Conservation (phyloP, 1,284 basidiomycete genomes). For the Trametes pubescens region DNA sequence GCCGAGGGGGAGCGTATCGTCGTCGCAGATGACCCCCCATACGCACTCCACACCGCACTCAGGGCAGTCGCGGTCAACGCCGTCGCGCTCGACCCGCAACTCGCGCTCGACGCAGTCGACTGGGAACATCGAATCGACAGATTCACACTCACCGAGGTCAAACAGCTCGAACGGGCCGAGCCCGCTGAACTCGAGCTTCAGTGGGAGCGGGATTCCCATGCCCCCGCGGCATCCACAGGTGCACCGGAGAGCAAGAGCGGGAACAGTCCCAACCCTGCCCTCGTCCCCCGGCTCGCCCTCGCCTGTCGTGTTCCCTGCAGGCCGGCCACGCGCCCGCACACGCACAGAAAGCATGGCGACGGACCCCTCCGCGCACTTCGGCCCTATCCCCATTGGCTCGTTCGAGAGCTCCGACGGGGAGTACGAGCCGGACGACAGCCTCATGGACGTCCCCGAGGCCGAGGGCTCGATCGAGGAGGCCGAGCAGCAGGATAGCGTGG, state of each 20-base stretch:
- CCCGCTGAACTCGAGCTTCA: constrained; percentile 44
- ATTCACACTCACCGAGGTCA: constrained; percentile 59
- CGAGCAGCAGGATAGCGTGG: constrained; percentile 76
- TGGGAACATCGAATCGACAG: constrained; percentile 63
- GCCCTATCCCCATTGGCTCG: constrained; percentile 42
- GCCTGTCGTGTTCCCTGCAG: constrained; percentile 53
- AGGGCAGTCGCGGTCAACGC: constrained; percentile 48
- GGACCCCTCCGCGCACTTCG: constrained; percentile 46
- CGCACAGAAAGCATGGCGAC: constrained; percentile 55
- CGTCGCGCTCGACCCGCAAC: constrained; percentile 51
- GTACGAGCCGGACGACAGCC: constrained; percentile 47
- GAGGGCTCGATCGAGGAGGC: constrained; percentile 65
- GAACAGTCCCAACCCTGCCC: constrained; percentile 56
- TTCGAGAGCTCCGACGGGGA: constrained; percentile 49
- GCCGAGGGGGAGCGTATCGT: constrained; percentile 55
- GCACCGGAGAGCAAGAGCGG: constrained; percentile 53
- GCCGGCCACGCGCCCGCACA: constrained; percentile 45
- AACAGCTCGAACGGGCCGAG: constrained; percentile 42
- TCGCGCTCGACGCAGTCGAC: constrained; percentile 64
- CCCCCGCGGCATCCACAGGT: constrained; percentile 68
- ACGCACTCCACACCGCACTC: constrained; percentile 52
- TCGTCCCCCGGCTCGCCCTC: constrained; percentile 55
- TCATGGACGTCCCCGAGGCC: constrained; percentile 60
- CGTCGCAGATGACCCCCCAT: constrained; percentile 45
- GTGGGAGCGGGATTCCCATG: constrained; percentile 66